Evolutionary conservation across 2,329 filamentous ascomycete genomes (phyloP).

Genomic region (Fusarium redolens): DNA sequence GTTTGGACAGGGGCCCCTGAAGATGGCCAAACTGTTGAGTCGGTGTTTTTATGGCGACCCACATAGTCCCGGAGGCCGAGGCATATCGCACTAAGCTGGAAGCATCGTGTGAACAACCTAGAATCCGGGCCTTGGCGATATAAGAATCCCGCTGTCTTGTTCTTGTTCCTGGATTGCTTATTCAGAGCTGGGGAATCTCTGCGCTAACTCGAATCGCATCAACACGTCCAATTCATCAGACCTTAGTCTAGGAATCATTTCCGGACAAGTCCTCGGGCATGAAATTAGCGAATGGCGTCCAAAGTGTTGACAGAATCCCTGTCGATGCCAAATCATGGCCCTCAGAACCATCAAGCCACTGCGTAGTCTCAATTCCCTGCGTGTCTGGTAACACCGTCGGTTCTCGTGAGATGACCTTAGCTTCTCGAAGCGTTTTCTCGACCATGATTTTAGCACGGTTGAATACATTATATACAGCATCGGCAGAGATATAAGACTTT

Average conservation of each 20-base stretch:
- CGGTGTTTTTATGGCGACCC: too few relatives aligned
- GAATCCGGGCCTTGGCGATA: too few relatives aligned
- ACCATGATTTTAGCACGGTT: conserved; percentile 4
- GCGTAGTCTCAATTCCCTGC: neutral
- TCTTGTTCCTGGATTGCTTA: too few relatives aligned
- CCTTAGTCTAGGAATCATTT: neutral
- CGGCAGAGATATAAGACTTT: conserved; percentile 10
- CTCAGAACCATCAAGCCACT: neutral
- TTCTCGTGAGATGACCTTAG: neutral
- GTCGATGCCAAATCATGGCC: neutral
- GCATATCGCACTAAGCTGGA: too few relatives aligned
- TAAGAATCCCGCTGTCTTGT: too few relatives aligned
- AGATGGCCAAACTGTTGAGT: too few relatives aligned
- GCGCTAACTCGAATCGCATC: too few relatives aligned
- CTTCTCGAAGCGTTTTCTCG: neutral
- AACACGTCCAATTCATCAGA: too few relatives aligned
- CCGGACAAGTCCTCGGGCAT: neutral
- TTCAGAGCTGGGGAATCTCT: too few relatives aligned
- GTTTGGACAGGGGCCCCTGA: too few relatives aligned
- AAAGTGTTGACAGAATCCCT: neutral
- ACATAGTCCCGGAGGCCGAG: too few relatives aligned
- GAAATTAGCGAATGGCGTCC: neutral
- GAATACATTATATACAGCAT: conserved; percentile 7
- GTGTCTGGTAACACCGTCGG: neutral
- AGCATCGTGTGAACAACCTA: too few relatives aligned